phyloP scores from a whole-genome alignment of 441 rosid species.

The Manihot esculenta region DNA sequence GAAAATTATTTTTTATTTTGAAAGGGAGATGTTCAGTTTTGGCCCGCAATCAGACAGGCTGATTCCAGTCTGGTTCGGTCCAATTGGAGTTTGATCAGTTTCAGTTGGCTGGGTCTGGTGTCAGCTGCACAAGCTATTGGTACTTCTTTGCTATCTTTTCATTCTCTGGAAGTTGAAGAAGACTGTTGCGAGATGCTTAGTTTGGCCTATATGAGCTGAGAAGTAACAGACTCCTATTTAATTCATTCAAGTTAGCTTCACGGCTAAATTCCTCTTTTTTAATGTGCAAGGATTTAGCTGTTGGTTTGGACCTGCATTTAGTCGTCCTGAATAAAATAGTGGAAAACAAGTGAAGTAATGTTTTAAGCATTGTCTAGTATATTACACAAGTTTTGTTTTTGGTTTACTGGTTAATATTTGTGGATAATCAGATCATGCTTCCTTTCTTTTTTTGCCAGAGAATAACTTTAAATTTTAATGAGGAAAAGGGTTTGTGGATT shows the following conservation, averaged over 20 bases:
- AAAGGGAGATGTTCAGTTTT: no score
- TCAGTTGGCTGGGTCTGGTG: no score
- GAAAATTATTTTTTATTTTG: no score
- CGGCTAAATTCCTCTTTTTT: background rate
- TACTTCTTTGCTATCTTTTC: no score
- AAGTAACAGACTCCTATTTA: background rate
- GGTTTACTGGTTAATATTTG: constrained; percentile 18
- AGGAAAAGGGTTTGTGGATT: constrained; percentile 59
- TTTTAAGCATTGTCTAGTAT: no score
- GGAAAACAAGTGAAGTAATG: background rate
- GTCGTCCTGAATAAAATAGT: constrained; percentile 25
- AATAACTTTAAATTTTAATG: constrained; percentile 32
- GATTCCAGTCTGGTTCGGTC: no score
- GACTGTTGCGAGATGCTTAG: background rate
- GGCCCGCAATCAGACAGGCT: no score
- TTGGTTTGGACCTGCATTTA: constrained; percentile 29
- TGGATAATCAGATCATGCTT: background rate
- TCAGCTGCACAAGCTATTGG: no score
- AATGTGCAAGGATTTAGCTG: background rate
- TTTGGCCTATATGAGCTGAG: constrained; percentile 15
- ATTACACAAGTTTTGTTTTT: constrained; percentile 69
- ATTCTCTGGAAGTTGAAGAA: no score
- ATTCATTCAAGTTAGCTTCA: background rate
- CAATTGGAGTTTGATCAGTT: no score
- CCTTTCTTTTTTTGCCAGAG: background rate